Evolutionary conservation across 768 basidiomycete genomes (phyloP), one percentile per base, ranked within the genome.

Genomic region (Lentinula detonsa): DNA sequence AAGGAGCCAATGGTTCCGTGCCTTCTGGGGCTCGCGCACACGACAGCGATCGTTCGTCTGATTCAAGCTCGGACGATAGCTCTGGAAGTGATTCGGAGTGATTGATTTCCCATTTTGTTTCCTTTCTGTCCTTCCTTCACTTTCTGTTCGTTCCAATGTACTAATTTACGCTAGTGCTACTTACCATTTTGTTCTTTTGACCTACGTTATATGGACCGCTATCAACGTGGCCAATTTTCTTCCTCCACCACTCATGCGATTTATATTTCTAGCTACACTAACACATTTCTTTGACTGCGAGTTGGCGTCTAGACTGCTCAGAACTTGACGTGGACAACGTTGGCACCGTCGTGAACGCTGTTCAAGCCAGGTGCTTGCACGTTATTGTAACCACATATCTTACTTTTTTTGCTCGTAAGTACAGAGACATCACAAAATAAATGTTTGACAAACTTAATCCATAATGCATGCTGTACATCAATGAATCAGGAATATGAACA

Each of bases 11-110:
- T 53, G 77, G 73, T 43, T 68, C 72, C 9, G 63, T 71, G 18
- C 64, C 75, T 5, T 67, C 74, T n/a, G 69, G 72, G 15, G 74
- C 76, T 40, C 70, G 73, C 49, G 77, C 76, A 28, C 80, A 77
- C 58, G 85, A 86, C 62, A 90, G 87, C 67, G 90, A 90, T 59
- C 86, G 80, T 68, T 88, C 88, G 37, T 91, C 88, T 53, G 90
- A 93, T 71, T 88, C 89, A 9, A 90, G 88, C 73, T 87, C 85
- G 48, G 88, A 82, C 51, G 90, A 90, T 62, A 90, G 88, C 71
- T 93, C 91, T 58, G 90, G 84, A 65, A 91, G 88, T 69, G 90
- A 93, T 67, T 91, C 90, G 23, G 90, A 93, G 72, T 93, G 77
- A 85, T 65, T 57, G 16, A 18, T 49, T 28, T 28, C 28, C 1